These are phyloP conservation scores for Plenodomus lindquistii DNA, from an alignment of 2,329 filamentous ascomycete genomes.

Conservation along the genomic window DNA sequence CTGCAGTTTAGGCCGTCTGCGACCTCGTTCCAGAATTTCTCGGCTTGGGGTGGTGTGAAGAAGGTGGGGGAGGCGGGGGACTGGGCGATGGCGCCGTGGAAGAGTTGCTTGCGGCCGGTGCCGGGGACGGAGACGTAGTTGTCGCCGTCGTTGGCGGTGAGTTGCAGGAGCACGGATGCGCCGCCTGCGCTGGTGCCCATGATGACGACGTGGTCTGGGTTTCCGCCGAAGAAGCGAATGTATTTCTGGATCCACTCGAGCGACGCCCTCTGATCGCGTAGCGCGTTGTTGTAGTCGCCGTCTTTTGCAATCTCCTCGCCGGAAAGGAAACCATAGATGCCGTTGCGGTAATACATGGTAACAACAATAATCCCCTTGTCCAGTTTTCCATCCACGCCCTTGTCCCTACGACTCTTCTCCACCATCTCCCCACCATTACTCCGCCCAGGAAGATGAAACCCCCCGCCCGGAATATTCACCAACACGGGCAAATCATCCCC, in stretches of 20 bases:
- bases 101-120: constrained; percentile 31
- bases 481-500: constrained; percentile 44
- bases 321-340: constrained; percentile 52
- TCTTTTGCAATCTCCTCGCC: constrained; percentile 46
- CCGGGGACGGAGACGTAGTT: constrained; percentile 31
- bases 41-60: constrained; percentile 34
- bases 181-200: constrained; percentile 46
- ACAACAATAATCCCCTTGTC: constrained; percentile 40
- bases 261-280: constrained; percentile 46
- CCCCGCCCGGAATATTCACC: constrained; percentile 53
- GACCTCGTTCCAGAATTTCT: constrained; percentile 38
- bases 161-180: constrained; percentile 34
- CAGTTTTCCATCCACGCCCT: constrained; percentile 27
- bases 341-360: constrained; percentile 42
- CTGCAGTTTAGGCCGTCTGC: constrained; percentile 37
- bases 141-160: constrained; percentile 37
- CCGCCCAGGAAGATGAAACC: constrained; percentile 45
- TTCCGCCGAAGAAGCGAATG: constrained; percentile 50
- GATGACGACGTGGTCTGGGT: constrained; percentile 52
- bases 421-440: constrained; percentile 38
- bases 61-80: constrained; percentile 39
- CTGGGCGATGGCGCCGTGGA: constrained; percentile 38
- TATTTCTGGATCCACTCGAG: constrained; percentile 49
- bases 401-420: constrained; percentile 33
- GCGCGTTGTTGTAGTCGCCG: constrained; percentile 41